phyloP scores from a whole-genome alignment of 2,329 filamentous ascomycete species.

The Colletotrichum nymphaeae region DNA sequence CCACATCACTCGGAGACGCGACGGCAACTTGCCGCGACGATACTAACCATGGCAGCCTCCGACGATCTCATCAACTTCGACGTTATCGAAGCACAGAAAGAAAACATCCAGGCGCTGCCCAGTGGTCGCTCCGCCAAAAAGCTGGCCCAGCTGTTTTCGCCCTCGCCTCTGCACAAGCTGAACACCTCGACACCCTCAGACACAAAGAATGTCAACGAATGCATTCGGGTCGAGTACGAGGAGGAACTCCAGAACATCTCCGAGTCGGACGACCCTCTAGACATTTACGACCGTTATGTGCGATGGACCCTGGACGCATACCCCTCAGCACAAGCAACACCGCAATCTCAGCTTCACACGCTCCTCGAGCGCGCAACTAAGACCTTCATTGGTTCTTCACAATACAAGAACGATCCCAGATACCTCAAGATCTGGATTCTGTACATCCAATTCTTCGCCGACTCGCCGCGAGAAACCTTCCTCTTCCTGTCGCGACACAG shows the following conservation, averaged over 20 bases:
- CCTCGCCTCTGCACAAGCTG: constrained; percentile 68
- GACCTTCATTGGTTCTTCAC: constrained; percentile 82
- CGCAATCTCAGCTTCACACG: constrained; percentile 88
- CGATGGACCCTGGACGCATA: constrained; percentile 97
- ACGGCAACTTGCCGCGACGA: constrained; percentile 25
- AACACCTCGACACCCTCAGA: constrained; percentile 75
- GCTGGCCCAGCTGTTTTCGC: constrained; percentile 83
- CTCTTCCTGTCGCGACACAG: constrained; percentile 89
- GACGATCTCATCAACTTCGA: constrained; percentile 80
- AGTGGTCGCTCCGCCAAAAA: constrained; percentile 89
- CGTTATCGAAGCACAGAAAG: constrained; percentile 95
- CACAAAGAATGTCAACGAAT: constrained; percentile 81
- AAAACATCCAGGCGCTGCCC: constrained; percentile 95
- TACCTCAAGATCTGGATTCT: constrained; percentile 95
- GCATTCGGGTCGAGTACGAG: constrained; percentile 86
- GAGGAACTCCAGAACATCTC: constrained; percentile 80
- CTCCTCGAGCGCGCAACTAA: constrained; percentile 94
- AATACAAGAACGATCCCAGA: constrained; percentile 95
- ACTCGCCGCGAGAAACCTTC: constrained; percentile 92
- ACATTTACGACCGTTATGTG: constrained; percentile 95
- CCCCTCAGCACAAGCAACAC: constrained; percentile 90
- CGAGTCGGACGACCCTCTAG: constrained; percentile 94
- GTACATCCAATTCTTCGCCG: constrained; percentile 93
- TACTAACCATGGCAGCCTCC: constrained; percentile 57
- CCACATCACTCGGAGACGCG: constrained; percentile 27